These are phyloP conservation scores for Mycena sanguinolenta DNA, from an alignment of 768 basidiomycete genomes.

Conservation along the genomic window DNA sequence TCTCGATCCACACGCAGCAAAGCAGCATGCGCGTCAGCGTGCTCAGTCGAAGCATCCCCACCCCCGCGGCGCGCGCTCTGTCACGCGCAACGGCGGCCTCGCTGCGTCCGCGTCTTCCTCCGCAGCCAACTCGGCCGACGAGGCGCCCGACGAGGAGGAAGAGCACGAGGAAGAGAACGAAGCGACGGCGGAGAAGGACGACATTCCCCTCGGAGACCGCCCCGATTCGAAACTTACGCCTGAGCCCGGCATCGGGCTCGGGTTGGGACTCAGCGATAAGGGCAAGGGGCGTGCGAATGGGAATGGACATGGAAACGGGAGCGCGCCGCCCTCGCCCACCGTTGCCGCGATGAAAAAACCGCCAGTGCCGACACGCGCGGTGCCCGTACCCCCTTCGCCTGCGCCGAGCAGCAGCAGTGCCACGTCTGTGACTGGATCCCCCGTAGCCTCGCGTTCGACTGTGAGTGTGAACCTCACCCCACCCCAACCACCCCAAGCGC, in stretches of 20 bases:
- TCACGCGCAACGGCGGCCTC: neutral
- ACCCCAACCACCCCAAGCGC: conserved; percentile 7
- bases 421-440: conserved; percentile 32
- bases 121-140: too few relatives aligned
- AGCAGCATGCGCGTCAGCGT: conserved; percentile 58
- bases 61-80: conserved; percentile 35
- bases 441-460: conserved; percentile 2
- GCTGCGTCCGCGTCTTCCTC: too few relatives aligned
- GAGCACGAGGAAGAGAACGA: conserved; percentile 34
- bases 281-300: conserved; percentile 30
- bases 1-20: conserved; percentile 54
- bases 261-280: neutral
- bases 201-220: conserved; percentile 40
- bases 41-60: conserved; percentile 50
- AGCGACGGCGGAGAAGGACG: conserved; percentile 41
- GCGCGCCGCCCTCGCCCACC: conserved; percentile 32
- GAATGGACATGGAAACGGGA: conserved; percentile 29
- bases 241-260: conserved; percentile 22
- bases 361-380: conserved; percentile 39
- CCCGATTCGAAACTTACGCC: conserved; percentile 85
- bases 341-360: conserved; percentile 44
- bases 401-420: conserved; percentile 40
- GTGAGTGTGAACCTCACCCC: conserved; percentile 29
- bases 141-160: conserved; percentile 38
- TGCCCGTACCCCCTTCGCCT: conserved; percentile 45